Evolutionary conservation across 83 land plant species (phyloP), one percentile per base, ranked within the genome.

Genomic region (Diphasiastrum complanatum): DNA sequence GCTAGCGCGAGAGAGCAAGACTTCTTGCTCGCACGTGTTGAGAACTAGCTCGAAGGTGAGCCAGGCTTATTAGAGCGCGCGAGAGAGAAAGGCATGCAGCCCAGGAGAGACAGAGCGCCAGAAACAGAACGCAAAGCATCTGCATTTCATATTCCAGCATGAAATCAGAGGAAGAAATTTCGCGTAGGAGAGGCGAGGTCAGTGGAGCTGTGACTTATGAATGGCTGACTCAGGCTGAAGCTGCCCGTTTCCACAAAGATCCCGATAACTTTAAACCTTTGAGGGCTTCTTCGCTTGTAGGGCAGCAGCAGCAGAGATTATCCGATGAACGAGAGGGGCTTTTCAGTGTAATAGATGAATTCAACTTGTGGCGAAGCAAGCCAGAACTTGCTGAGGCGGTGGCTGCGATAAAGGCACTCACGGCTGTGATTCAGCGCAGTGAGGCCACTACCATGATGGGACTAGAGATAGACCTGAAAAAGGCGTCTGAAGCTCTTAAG

Each of bases 301-400:
- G 3, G 32, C 5, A 53, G 57, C 8, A 65, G 0, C 57, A 45
- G 24, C 27, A 10, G 37, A 2, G 41, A 45, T 46, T 14, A 55
- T 20, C 11, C 31, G 24, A 1, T 10, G 29, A 11, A 37, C 47
- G n/a, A n/a, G n/a, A n/a, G 1, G 36, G 45, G 61, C 26, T 51
- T 41, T 83, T 83, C 55, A 78, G 81, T 51, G 97, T 87, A n/a
- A 87, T 91, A 47, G 85, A 81, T 12, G 97, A 91, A 81, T 91
- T 87, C 75, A 83, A 91, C 41, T 67, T 53, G 61, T 91, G 97
- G 97, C 61, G 95, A 52, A 79, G 71, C 56, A 78, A 87, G 63
- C 95, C 97, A 3, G 95, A 91, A 56, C 82, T 91, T 63, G 91
- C 97, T 11, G 97, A 87, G 70, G 95, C 97, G 5, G 97, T 91